Evolutionary conservation across 2,329 filamentous ascomycete genomes (phyloP).

Genomic region (Aspergillus candidus): DNA sequence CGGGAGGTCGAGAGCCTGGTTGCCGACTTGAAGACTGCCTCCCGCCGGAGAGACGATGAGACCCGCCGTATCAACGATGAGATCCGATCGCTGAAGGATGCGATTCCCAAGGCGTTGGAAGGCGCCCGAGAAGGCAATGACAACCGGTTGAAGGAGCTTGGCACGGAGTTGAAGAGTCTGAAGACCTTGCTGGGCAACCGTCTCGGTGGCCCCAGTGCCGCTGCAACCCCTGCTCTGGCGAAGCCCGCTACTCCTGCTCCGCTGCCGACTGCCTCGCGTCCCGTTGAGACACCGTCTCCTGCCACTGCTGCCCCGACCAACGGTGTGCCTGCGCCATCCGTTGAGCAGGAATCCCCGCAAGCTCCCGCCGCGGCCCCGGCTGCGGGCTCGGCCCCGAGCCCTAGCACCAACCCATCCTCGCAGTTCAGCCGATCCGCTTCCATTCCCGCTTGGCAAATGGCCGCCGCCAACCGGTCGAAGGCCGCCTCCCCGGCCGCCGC

Average conservation of each 20-base stretch:
- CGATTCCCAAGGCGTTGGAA: slow-evolving; percentile 82
- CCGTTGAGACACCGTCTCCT: slow-evolving; percentile 17
- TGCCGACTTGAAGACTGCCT: slow-evolving; percentile 71
- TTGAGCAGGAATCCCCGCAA: slow-evolving; percentile 21
- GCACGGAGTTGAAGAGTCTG: slow-evolving; percentile 80
- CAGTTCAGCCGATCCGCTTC: slow-evolving; percentile 52
- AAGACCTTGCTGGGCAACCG: slow-evolving; percentile 75
- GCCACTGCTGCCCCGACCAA: slow-evolving; percentile 7
- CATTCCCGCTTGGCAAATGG: slow-evolving; percentile 76
- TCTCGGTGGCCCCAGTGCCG: slow-evolving; percentile 38
- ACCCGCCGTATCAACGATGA: slow-evolving; percentile 80
- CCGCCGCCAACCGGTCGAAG: slow-evolving; percentile 53
- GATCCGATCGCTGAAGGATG: slow-evolving; percentile 71
- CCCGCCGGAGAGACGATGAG: slow-evolving; percentile 78
- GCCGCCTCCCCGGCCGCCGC: slow-evolving; percentile 23
- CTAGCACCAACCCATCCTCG: slow-evolving; percentile 43
- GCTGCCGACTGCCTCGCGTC: slow-evolving; percentile 16
- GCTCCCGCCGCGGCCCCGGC: slow-evolving; percentile 17
- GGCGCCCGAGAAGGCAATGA: slow-evolving; percentile 82
- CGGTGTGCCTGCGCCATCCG: slow-evolving; percentile 20
- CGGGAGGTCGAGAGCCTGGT: slow-evolving; percentile 80
- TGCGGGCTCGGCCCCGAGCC: slow-evolving; percentile 28
- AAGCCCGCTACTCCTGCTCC: slow-evolving; percentile 24
- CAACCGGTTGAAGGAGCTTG: slow-evolving; percentile 73
- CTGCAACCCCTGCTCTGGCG: slow-evolving; percentile 27